A percentile compares a stretch with the other conserved stretches of the same genome.
phyloP scores from a whole-genome alignment of 164 flowering plant genomes.

The Kalanchoe fedtschenkoi region DNA sequence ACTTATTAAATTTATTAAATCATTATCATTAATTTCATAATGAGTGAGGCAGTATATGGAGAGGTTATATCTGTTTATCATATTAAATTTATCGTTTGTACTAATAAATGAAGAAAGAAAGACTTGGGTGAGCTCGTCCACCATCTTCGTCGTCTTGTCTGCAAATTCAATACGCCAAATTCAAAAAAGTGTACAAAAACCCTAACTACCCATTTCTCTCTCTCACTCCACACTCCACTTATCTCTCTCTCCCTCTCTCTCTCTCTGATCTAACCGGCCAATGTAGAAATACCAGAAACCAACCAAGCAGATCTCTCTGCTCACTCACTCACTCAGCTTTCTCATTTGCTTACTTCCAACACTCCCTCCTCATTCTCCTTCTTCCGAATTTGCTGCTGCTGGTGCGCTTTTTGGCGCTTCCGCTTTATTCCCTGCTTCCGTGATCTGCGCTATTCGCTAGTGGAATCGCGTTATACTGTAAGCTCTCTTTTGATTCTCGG shows the following conservation, averaged over 20 bases:
- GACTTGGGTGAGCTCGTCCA: not conserved
- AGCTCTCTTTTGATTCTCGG: not conserved
- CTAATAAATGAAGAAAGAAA: too few relatives aligned
- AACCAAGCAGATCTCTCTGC: not conserved
- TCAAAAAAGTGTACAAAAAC: constrained; percentile 2
- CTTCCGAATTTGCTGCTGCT: too few relatives aligned
- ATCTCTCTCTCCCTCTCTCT: not conserved
- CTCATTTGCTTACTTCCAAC: too few relatives aligned
- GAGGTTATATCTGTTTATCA: too few relatives aligned
- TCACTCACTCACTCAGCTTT: not conserved
- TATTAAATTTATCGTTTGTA: too few relatives aligned
- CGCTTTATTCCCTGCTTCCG: not conserved
- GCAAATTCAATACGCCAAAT: not conserved
- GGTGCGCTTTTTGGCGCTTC: not conserved
- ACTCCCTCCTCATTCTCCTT: too few relatives aligned
- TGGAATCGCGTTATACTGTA: not conserved
- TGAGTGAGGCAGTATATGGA: too few relatives aligned
- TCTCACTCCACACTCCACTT: not conserved
- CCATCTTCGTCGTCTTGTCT: not conserved
- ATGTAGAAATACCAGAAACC: not conserved
- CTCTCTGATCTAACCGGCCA: not conserved
- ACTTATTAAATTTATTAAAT: too few relatives aligned
- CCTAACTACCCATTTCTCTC: constrained; percentile 9
- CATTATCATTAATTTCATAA: too few relatives aligned
- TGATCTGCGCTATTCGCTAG: not conserved